phyloP scores from a whole-genome alignment of 441 rosid species.

The Erodium trifolium region DNA sequence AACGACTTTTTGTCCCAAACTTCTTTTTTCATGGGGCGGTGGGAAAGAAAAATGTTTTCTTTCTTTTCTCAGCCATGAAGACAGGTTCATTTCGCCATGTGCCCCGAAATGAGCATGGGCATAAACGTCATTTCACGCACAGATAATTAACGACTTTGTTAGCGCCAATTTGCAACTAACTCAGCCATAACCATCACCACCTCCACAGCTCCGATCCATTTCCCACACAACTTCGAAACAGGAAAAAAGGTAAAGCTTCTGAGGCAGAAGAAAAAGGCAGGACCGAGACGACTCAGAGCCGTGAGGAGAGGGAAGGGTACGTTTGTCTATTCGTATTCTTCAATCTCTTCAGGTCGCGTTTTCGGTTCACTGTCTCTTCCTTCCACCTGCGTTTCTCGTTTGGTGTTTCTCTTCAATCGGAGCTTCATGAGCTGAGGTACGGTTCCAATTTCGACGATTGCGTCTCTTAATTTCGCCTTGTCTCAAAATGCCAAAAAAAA shows the following conservation, averaged over 20 bases:
- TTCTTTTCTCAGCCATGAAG: no score
- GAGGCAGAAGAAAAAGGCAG: no score
- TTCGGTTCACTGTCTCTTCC: not conserved
- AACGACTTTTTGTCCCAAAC: no score
- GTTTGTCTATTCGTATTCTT: not conserved
- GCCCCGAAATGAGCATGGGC: no score
- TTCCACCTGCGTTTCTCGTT: not conserved
- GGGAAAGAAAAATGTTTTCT: no score
- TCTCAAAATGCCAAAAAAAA: not conserved
- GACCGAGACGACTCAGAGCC: not conserved
- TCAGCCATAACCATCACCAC: constrained; percentile 3
- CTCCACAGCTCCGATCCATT: not conserved
- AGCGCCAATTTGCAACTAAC: not conserved
- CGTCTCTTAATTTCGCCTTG: not conserved
- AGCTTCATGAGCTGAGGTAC: not conserved
- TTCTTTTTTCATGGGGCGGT: no score
- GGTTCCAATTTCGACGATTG: not conserved
- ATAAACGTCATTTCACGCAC: no score
- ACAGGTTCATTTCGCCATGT: no score
- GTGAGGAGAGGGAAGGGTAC: constrained; percentile 1
- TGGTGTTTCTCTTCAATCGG: not conserved
- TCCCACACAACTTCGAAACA: no score
- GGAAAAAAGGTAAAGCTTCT: no score
- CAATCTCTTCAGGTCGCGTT: constrained; percentile 4
- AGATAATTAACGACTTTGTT: no score